Percentiles rank a stretch among this genome's conserved stretches.
These are phyloP conservation scores for Pseudisothecium myosuroides DNA, from an alignment of 225 moss, liverwort and hornwort genomes.

Conservation along the genomic window DNA sequence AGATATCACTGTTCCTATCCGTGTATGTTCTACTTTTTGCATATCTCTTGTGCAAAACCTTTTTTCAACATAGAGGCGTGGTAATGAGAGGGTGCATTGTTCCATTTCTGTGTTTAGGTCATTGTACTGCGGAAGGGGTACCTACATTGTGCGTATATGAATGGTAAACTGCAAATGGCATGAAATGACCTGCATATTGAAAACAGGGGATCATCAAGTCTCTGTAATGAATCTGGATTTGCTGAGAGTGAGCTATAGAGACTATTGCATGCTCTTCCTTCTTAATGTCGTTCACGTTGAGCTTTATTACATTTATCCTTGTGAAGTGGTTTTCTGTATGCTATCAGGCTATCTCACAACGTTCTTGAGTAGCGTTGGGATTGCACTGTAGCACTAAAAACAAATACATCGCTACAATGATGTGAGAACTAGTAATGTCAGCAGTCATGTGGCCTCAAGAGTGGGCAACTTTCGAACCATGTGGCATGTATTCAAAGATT, in stretches of 20 bases:
- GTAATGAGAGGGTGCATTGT: not conserved
- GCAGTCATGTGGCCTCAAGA: not conserved
- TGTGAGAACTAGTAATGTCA: not conserved
- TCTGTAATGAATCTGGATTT: not conserved
- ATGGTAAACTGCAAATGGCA: not conserved
- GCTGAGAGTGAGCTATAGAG: not conserved
- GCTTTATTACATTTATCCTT: not conserved
- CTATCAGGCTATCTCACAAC: not conserved
- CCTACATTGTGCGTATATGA: not conserved
- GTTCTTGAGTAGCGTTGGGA: not conserved
- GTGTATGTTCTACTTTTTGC: not conserved
- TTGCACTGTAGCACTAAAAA: not conserved
- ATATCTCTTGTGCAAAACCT: not conserved
- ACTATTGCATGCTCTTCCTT: not conserved
- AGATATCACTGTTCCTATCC: not conserved
- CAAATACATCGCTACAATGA: not conserved
- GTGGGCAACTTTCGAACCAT: not conserved
- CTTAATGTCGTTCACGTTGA: not conserved
- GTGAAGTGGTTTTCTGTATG: not conserved
- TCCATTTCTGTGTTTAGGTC: not conserved
- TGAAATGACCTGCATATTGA: not conserved
- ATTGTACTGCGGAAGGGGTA: not conserved
- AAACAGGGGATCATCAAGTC: not conserved
- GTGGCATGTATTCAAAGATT: not conserved
- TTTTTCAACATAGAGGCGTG: not conserved